Conservation (phyloP, 1,284 basidiomycete species). For the Malassezia vespertilionis region DNA sequence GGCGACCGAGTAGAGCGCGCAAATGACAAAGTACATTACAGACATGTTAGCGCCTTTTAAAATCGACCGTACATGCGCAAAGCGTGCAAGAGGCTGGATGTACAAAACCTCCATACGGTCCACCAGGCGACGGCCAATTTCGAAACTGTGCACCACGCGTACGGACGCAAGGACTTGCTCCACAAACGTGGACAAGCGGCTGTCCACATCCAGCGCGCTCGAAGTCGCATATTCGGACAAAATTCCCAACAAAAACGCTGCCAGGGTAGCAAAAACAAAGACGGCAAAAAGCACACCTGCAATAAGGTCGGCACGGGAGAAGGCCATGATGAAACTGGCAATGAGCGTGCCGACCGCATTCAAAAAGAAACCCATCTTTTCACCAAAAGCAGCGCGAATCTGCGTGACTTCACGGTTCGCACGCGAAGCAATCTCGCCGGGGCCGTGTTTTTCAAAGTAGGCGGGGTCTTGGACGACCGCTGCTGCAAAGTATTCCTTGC, state of each 20-base stretch:
- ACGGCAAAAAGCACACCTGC: slow-evolving; percentile 49
- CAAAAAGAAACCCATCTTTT: slow-evolving; percentile 48
- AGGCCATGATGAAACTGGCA: slow-evolving; percentile 46
- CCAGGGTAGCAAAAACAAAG: slow-evolving; percentile 45
- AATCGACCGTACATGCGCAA: slow-evolving; percentile 40
- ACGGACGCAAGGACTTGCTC: slow-evolving; percentile 49
- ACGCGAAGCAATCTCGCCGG: slow-evolving; percentile 49
- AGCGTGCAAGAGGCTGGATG: slow-evolving; percentile 41
- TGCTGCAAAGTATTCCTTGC: slow-evolving; percentile 48
- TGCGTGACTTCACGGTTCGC: slow-evolving; percentile 48
- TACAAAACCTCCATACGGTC: slow-evolving; percentile 44
- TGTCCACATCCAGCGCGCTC: slow-evolving; percentile 44
- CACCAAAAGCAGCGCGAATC: slow-evolving; percentile 48
- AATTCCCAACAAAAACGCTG: slow-evolving; percentile 42
- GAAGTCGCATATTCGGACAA: slow-evolving; percentile 40
- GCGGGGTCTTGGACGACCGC: slow-evolving; percentile 49
- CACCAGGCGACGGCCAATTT: slow-evolving; percentile 43
- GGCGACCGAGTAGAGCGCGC: slow-evolving; percentile 26
- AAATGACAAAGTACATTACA: slow-evolving; percentile 33
- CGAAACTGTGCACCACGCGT: slow-evolving; percentile 50
- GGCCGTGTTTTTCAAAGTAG: slow-evolving; percentile 49
- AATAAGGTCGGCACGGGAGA: slow-evolving; percentile 46
- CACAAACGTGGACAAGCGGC: slow-evolving; percentile 47
- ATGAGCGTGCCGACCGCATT: slow-evolving; percentile 45
- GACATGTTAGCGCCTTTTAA: slow-evolving; percentile 31